These are phyloP conservation scores for Hypoxylon crocopeplum DNA, from an alignment of 495 filamentous ascomycete genomes.

Conservation along the genomic window DNA sequence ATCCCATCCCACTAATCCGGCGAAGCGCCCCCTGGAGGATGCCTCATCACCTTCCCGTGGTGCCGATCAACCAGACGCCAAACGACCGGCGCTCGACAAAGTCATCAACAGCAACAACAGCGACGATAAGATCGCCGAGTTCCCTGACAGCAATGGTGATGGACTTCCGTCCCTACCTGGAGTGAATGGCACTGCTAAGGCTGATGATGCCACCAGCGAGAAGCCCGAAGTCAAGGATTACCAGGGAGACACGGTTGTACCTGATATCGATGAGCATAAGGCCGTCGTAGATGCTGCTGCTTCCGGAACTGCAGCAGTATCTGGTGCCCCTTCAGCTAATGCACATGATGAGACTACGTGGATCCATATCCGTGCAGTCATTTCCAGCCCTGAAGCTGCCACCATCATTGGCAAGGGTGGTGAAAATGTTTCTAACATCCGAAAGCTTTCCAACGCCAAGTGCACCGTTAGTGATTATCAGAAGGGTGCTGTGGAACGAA, in stretches of 20 bases:
- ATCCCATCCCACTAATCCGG: conserved; percentile 58
- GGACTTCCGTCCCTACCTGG: conserved; percentile 38
- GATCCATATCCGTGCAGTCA: conserved; percentile 96
- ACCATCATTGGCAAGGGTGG: conserved; percentile 98
- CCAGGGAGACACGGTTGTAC: conserved; percentile 70
- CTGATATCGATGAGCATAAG: conserved; percentile 67
- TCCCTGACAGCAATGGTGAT: conserved; percentile 49
- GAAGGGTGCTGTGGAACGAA: conserved; percentile 94
- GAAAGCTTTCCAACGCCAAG: conserved; percentile 89
- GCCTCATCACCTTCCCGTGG: conserved; percentile 91
- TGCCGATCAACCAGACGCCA: conserved; percentile 93
- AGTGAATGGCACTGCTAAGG: conserved; percentile 53
- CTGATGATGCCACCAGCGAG: conserved; percentile 57
- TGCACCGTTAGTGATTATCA: conserved; percentile 98
- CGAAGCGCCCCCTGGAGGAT: conserved; percentile 96
- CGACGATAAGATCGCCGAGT: conserved; percentile 47
- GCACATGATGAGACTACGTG: conserved; percentile 86
- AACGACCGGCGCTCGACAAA: conserved; percentile 95
- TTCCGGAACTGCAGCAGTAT: conserved; percentile 26
- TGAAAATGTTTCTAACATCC: conserved; percentile 96
- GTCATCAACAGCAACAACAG: conserved; percentile 66
- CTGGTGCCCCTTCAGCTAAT: conserved; percentile 37
- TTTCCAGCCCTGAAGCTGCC: conserved; percentile 94
- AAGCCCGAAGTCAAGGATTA: conserved; percentile 66
- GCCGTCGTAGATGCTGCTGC: conserved; percentile 53